These are phyloP conservation scores for Olyra latifolia DNA, from an alignment of 176 grass and related monocot species.

Conservation along the genomic window DNA sequence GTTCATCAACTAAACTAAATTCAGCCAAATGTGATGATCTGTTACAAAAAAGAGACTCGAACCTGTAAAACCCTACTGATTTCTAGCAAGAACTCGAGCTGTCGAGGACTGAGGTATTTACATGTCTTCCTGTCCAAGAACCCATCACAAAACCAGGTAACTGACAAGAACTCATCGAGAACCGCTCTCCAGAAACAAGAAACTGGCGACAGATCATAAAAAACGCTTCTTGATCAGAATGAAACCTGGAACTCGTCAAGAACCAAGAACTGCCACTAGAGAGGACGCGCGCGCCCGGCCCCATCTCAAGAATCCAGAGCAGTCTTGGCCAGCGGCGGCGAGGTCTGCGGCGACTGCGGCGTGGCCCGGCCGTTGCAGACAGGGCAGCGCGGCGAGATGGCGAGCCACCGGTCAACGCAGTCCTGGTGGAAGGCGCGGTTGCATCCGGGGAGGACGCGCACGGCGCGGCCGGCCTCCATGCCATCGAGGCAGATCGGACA, in stretches of 20 bases:
- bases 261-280: constrained; percentile 39
- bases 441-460: constrained; percentile 62
- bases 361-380: constrained; percentile 46
- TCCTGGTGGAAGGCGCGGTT: constrained; percentile 63
- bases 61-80: constrained; percentile 27
- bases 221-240: background rate
- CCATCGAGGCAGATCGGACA: constrained; percentile 64
- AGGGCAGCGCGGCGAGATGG: constrained; percentile 47
- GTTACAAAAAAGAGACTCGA: constrained; percentile 13
- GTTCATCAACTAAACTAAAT: background rate
- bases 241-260: constrained; percentile 36
- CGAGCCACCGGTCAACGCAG: constrained; percentile 60
- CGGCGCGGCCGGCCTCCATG: constrained; percentile 44
- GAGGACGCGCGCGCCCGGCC: background rate
- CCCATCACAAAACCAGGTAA: constrained; percentile 20
- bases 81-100: background rate
- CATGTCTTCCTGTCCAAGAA: constrained; percentile 19
- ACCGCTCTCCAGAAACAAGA: constrained; percentile 18
- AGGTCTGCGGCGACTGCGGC: background rate
- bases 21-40: constrained; percentile 4
- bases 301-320: constrained; percentile 33
- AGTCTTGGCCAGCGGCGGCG: constrained; percentile 18
- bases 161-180: constrained; percentile 22
- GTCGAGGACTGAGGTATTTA: background rate
- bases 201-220: constrained; percentile 4